Evolutionary conservation across 306 rosid species (phyloP), one percentile per base, ranked within the genome.

Genomic region (Lathyrus oleraceus): DNA sequence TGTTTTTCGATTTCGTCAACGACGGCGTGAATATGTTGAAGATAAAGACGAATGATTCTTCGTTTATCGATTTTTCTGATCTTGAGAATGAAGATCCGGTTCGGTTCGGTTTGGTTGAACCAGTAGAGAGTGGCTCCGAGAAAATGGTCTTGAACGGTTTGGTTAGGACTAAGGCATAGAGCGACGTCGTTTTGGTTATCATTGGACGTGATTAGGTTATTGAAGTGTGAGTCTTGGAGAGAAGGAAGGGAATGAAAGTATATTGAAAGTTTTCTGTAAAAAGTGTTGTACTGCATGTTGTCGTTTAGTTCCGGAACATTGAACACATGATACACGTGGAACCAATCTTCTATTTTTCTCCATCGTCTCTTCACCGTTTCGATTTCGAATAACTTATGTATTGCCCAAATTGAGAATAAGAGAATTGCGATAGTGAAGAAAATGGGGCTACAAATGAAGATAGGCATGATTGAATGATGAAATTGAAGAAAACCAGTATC

Each of bases 21-120:
- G 28, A 89, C 79, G 20, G 85, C 39, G 47, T 86, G 91, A 67
- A 92, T 89, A 84, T 92, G 95, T 27, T 89, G 91, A 10, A 92
- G 83, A 70, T 92, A 92, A 4, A 95, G 89, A 30, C 89, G 79
- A 25, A 89, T 85, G 61, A 92, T 84, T 61, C 96, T 76, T 0
- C 95, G 87, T 69, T 85, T 92, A 32, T 89, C 96, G 0, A 80
- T 79, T 16, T 72, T 87, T 12, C 96, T 84, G 71, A 92, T 70
- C 65, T 45, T 86, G 70, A 92, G 66, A 44, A 82, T 61, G 75
- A 86, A 69, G 66, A 60, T 57, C 65, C 79, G 44, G 32, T 12
- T 11, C 21, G 19, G 11, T 15, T 4, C n/a, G 43, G 48, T 3
- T 52, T 72, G 76, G 73, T 82, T 82, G 5, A 51, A 28, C 98